Percentiles rank a stretch among this genome's conserved stretches.
These are phyloP conservation scores for Luvunga scandens DNA, from an alignment of 345 rosid genomes.

Conservation along the genomic window DNA sequence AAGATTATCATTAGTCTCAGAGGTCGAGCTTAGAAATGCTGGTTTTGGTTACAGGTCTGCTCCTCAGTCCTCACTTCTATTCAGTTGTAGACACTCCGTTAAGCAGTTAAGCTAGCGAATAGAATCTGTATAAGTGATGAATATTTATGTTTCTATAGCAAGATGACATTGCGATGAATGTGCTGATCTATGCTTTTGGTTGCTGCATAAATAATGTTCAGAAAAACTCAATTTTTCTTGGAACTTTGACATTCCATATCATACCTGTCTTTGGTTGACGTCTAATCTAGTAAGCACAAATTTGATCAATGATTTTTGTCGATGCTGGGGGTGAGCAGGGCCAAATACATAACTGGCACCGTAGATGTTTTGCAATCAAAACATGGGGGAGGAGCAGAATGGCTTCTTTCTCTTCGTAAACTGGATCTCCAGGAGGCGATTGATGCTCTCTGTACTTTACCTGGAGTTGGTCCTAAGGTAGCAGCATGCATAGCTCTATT, in stretches of 20 bases:
- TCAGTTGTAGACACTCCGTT: not conserved
- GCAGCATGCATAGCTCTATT: slow-evolving; percentile 93
- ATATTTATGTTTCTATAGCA: not conserved
- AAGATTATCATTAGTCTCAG: slow-evolving; percentile 55
- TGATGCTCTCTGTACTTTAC: slow-evolving; percentile 73
- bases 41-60: slow-evolving; percentile 88
- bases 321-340: slow-evolving; percentile 45
- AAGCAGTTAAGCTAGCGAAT: not conserved
- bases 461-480: slow-evolving; percentile 94
- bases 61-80: not conserved
- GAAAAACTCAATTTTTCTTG: not conserved
- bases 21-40: slow-evolving; percentile 63
- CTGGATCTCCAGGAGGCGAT: slow-evolving; percentile 59
- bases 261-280: not conserved
- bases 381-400: slow-evolving; percentile 69
- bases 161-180: not conserved
- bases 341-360: slow-evolving; percentile 75
- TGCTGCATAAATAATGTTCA: not conserved
- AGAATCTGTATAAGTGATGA: not conserved
- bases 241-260: not conserved
- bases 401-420: slow-evolving; percentile 82
- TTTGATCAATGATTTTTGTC: slow-evolving; percentile 15
- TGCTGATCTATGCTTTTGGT: not conserved
- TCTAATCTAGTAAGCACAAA: not conserved
- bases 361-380: slow-evolving; percentile 63